Conservation (phyloP, 148 eudicot species). For the Gaultheria prostrata region DNA sequence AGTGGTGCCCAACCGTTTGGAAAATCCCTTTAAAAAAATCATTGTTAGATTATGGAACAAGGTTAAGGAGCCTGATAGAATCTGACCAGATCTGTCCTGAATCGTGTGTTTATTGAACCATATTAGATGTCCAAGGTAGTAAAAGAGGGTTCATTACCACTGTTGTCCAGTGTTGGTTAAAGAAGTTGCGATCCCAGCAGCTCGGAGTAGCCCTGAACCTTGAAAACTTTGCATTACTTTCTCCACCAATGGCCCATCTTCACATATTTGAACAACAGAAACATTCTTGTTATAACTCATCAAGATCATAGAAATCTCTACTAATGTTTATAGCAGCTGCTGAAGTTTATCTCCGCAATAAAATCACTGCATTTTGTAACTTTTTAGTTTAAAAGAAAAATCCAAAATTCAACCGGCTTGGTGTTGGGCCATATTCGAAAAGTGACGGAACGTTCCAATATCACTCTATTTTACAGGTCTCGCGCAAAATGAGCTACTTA, state of each 20-base stretch:
- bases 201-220: slow-evolving; percentile 58
- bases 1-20: slow-evolving; percentile 97
- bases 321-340: neutral
- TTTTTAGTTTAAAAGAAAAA: neutral
- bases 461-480: neutral
- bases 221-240: slow-evolving; percentile 61
- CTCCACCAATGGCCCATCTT: slow-evolving; percentile 46
- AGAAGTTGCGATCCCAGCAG: slow-evolving; percentile 81
- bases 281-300: neutral
- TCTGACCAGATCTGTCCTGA: too few relatives aligned
- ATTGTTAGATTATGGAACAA: neutral
- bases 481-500: neutral
- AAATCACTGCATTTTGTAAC: neutral
- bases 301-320: neutral
- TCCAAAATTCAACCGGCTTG: neutral
- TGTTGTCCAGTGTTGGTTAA: slow-evolving; percentile 78
- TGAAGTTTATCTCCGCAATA: neutral
- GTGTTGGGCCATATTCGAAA: neutral
- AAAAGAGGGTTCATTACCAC: slow-evolving; percentile 45
- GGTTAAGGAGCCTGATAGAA: neutral
- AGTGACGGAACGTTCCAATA: neutral
- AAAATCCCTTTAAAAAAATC: slow-evolving; percentile 60
- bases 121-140: neutral
- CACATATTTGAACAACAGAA: slow-evolving; percentile 23
- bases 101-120: too few relatives aligned